Base-by-base conservation (phyloP, 768 basidiomycete genomes). In the Rhizopogon roseolus region DNA sequence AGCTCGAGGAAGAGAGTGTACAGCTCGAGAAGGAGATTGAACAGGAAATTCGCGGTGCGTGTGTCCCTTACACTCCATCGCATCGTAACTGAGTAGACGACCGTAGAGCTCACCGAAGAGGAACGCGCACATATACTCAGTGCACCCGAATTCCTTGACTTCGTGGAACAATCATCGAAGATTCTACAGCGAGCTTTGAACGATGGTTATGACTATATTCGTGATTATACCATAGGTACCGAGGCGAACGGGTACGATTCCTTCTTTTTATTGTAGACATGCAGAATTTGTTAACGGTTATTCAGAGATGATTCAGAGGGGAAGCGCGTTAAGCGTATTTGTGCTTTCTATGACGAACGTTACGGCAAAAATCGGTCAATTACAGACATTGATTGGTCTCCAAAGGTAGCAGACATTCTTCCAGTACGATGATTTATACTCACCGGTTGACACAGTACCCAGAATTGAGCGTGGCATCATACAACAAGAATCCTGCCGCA, bases 361-460 rank as follows among this genome's bases (percentile, higher is more conserved):
- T 90, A 91, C 71, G 88, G 88, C 6, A 92, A 90, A 70, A 94
- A 96, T 65, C 76, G 97, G 50, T 96, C 95, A 6, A 91, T 99
- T 56, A 99, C 97, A 1, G 93, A 93, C 60, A 77, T 98, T 11
- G 96, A 98, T 63, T 99, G 97, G 97, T 98, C 95, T 49, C 92
- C 92, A 2, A 98, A 98, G 77, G 96, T 92, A 57, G 53, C 19
- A 6, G 25, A 41, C 44, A 25, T 42, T 16, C 27, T 54, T n/a
- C 27, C 38, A 1, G 8, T 16, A 37, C 11, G 25, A 37, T 2
- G 32, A 4, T n/a, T 43, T 50, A 57, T 48, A 54, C 49, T 19
- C 4, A 38, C 39, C 55, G 16, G 6, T 49, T 37, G 29, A 16
- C n/a, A 13, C 57, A 98, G 96, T 98, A 92, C 63, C 96, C 94